Percentiles rank a stretch among this genome's conserved stretches.
phyloP scores from a whole-genome alignment of 129 eudicot genomes.

The Escallonia rubra region DNA sequence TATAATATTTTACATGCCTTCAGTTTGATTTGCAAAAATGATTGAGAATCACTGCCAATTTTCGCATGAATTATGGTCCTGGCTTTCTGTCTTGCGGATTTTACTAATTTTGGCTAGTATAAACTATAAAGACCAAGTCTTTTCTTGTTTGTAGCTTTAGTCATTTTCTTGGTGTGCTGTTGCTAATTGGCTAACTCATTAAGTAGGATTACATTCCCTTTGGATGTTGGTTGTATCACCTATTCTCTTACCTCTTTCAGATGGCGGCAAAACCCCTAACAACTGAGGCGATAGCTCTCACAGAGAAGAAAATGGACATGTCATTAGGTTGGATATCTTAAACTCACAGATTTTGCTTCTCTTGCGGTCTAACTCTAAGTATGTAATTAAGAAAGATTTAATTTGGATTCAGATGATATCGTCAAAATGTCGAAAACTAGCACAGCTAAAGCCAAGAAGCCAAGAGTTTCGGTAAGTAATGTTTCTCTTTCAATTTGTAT shows the following conservation, averaged over 20 bases:
- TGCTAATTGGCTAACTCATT: no score
- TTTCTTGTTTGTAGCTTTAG: no score
- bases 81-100: no score
- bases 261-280: constrained; percentile 84
- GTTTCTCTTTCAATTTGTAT: constrained; percentile 2
- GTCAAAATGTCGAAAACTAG: constrained; percentile 80
- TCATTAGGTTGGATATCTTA: constrained; percentile 48
- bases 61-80: no score
- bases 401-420: constrained; percentile 60
- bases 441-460: constrained; percentile 42
- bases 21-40: no score
- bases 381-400: not conserved
- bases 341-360: not conserved
- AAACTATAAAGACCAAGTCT: no score
- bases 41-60: no score
- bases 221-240: not conserved
- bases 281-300: constrained; percentile 85
- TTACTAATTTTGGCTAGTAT: no score
- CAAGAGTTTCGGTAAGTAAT: constrained; percentile 63
- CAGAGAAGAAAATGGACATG: constrained; percentile 99
- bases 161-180: no score
- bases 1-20: no score
- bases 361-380: not conserved
- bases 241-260: constrained; percentile 25
- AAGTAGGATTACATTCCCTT: not conserved